phyloP scores from a whole-genome alignment of 1,284 basidiomycete species.

The Dichomitus squalens region DNA sequence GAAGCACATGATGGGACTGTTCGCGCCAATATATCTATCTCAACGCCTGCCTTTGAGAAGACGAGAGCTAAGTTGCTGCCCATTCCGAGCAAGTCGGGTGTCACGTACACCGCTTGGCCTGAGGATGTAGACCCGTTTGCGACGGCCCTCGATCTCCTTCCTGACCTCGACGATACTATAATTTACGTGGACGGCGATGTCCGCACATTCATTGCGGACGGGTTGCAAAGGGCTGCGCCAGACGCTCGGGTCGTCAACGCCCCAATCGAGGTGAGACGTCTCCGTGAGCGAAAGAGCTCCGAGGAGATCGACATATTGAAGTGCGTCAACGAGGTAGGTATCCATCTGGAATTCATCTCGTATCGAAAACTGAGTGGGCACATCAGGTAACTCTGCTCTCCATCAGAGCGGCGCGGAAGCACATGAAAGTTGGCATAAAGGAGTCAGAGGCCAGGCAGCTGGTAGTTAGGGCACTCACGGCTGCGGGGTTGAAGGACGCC shows the following conservation, averaged over 20 bases:
- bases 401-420: constrained; percentile 65
- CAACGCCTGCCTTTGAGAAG: constrained; percentile 81
- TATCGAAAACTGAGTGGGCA: not conserved
- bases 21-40: constrained; percentile 51
- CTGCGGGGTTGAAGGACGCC: constrained; percentile 58
- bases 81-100: constrained; percentile 46
- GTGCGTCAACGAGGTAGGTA: constrained; percentile 77
- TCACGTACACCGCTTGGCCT: constrained; percentile 70
- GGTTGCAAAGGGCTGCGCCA: constrained; percentile 51
- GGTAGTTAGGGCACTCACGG: constrained; percentile 54
- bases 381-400: constrained; percentile 73
- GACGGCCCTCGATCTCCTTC: constrained; percentile 50
- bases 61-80: constrained; percentile 64
- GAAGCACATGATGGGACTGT: constrained; percentile 33
- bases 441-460: constrained; percentile 70
- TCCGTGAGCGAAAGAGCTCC: constrained; percentile 75
- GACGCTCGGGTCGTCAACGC: constrained; percentile 46
- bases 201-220: constrained; percentile 65
- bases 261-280: constrained; percentile 53
- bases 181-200: constrained; percentile 66
- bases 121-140: constrained; percentile 75
- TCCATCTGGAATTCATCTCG: not conserved
- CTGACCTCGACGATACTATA: constrained; percentile 32
- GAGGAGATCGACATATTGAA: constrained; percentile 73
- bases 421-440: constrained; percentile 71